Conservation (phyloP, 306 rosid species). For the Gynostemma pentaphyllum region DNA sequence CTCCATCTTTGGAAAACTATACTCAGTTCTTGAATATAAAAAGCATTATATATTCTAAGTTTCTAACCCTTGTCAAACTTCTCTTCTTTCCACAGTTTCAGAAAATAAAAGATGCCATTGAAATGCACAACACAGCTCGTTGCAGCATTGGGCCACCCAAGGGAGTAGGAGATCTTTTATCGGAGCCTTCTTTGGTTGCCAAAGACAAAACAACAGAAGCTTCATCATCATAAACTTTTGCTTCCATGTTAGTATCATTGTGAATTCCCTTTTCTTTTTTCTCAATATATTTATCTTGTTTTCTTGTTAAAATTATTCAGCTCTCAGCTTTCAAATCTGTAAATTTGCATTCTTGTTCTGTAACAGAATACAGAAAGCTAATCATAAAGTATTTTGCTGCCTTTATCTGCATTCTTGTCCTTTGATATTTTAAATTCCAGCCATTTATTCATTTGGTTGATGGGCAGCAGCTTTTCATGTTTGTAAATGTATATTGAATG, state of each 20-base stretch:
- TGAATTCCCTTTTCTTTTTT: constrained; percentile 5
- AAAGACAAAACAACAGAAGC: constrained; percentile 45
- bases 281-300: not conserved
- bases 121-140: constrained; percentile 79
- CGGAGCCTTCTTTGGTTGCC: constrained; percentile 37
- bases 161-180: constrained; percentile 55
- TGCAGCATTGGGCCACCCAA: constrained; percentile 93
- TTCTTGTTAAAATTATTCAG: not conserved
- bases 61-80: not conserved
- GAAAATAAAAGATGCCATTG: constrained; percentile 85
- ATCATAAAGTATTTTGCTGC: constrained; percentile 1
- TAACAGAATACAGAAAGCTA: constrained; percentile 3
- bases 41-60: not conserved
- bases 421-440: not conserved
- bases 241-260: constrained; percentile 2
- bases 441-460: constrained; percentile 6
- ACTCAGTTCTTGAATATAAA: not conserved
- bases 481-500: too few relatives aligned
- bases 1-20: not conserved
- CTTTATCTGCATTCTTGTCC: not conserved
- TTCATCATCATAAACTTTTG: constrained; percentile 24
- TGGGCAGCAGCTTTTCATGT: not conserved
- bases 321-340: constrained; percentile 3
- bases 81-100: constrained; percentile 51
- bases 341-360: constrained; percentile 11